A percentile compares a stretch with the other conserved stretches of the same genome.
phyloP scores from a whole-genome alignment of 2,329 filamentous ascomycete species.

The Fusarium mundagurra region DNA sequence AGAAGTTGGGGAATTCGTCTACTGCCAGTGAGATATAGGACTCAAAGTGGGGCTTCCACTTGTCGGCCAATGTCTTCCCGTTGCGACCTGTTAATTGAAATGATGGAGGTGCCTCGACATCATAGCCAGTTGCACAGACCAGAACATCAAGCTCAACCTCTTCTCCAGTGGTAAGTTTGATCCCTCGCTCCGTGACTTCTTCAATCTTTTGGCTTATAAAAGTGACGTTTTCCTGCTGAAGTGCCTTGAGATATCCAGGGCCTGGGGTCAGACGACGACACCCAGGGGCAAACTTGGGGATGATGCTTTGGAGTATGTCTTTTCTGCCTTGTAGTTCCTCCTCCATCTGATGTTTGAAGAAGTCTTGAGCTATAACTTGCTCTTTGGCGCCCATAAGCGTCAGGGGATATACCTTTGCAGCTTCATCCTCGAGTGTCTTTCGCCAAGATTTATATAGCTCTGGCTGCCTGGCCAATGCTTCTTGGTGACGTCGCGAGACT shows the following conservation, averaged over 20 bases:
- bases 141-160: neutral
- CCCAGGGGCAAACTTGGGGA: neutral
- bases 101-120: fast-evolving
- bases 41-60: neutral
- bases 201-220: neutral
- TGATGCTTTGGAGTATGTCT: neutral
- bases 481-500: neutral
- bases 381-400: neutral
- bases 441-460: no score
- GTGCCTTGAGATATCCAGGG: neutral
- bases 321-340: neutral
- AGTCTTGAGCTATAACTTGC: fast-evolving
- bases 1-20: neutral
- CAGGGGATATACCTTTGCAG: neutral
- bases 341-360: neutral
- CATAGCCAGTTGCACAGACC: neutral
- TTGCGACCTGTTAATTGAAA: neutral
- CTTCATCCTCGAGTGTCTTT: neutral
- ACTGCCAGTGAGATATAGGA: neutral
- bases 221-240: neutral
- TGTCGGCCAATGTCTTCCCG: neutral
- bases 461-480: fast-evolving
- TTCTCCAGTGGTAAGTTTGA: neutral
- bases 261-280: neutral
- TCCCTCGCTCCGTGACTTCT: neutral